Conservation (phyloP, 768 basidiomycete species). For the Podaxis sp. region DNA sequence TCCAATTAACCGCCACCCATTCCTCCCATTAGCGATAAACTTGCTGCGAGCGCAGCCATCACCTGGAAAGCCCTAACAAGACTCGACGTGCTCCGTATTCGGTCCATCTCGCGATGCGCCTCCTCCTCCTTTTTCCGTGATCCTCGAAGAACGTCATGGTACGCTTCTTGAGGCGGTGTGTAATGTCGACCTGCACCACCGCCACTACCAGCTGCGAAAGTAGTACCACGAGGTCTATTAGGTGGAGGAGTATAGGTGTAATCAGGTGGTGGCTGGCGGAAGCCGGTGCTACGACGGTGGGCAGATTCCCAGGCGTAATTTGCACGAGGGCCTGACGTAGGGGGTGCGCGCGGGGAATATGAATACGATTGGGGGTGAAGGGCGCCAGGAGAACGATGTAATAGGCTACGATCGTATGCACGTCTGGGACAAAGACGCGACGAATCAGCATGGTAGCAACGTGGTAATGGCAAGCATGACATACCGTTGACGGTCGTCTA, state of each 20-base stretch:
- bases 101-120: slow-evolving; percentile 16
- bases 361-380: slow-evolving; percentile 13
- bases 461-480: background rate
- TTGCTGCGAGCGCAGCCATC: slow-evolving; percentile 18
- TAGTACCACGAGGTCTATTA: slow-evolving; percentile 13
- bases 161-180: slow-evolving; percentile 12
- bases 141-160: slow-evolving; percentile 11
- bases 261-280: slow-evolving; percentile 18
- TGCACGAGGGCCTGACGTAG: slow-evolving; percentile 27
- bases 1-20: slow-evolving; percentile 2
- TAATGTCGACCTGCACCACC: slow-evolving; percentile 7
- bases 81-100: slow-evolving; percentile 23
- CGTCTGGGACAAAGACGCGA: slow-evolving; percentile 22
- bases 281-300: slow-evolving; percentile 13
- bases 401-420: slow-evolving; percentile 39
- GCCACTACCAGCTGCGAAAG: background rate
- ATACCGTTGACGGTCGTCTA: slow-evolving; percentile 40
- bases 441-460: background rate
- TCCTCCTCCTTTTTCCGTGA: slow-evolving; percentile 13
- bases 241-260: slow-evolving; percentile 17
- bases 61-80: slow-evolving; percentile 25
- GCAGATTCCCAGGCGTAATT: slow-evolving; percentile 36
- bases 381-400: slow-evolving; percentile 21
- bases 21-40: slow-evolving; percentile 17
- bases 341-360: slow-evolving; percentile 22